Base-by-base conservation (phyloP, 2,329 filamentous ascomycete genomes). In the Lasiodiplodia sp. region DNA sequence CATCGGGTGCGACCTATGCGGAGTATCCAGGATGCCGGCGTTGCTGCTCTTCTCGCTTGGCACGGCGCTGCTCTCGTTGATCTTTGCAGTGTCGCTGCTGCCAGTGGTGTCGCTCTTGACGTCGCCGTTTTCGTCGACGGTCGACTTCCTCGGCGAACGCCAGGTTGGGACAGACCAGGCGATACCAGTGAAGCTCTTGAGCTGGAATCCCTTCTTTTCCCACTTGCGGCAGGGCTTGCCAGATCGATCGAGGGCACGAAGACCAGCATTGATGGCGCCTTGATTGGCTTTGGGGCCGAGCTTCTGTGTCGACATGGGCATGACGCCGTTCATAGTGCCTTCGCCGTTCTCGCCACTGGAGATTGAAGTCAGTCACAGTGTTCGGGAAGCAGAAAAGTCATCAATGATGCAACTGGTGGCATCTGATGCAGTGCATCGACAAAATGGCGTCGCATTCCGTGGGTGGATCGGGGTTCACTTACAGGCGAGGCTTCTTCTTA, bases 251-350 rank as follows among this genome's bases (percentile, higher is more conserved):
- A 99, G 91, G 14, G 96, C 95, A 67, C 96, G 93, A 62, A 99
- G 90, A 65, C 93, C 93, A 67, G 96, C 96, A 78, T 99, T 99
- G 86, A 99, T 99, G 69, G 95, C 95, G 72, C 96, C 96, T 75
- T 95, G 92, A 79, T 97, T 98, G 64, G 95, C 95, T 81, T 97
- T 98, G 73, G 96, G 96, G 3, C 95, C 95, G 31, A 98, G 90
- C 80, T 97, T 97, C 81, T 95, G 92, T 63, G 86, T 62, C 2
- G 67, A 56, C 11, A 65, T 84, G 55, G 84, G 81, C 25, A 79
- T 77, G n/a, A 76, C 74, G 70, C 78, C 76, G 69, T 77, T 74
- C 58, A 84, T 81, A 74, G 85, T 49, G 12, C 25, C 76, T 70
- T 80, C 76, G 73, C 83, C 82, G 75, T 83, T 83, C 69, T 87